phyloP scores from a whole-genome alignment of 176 grass and related monocot genomes.

The Ampelocalamus luodianensis region DNA sequence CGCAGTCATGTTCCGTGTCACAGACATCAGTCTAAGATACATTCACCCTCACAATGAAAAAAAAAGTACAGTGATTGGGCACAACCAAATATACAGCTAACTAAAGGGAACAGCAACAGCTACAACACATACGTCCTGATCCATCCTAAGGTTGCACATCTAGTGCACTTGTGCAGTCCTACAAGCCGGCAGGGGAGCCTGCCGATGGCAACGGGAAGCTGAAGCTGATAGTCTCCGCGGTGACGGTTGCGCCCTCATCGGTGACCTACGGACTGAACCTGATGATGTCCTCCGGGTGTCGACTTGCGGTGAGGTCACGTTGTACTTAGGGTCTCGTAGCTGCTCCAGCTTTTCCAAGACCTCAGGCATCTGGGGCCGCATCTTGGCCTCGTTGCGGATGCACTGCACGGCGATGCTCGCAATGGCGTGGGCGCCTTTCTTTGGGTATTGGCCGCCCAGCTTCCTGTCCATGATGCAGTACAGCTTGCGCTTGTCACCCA shows the following conservation, averaged over 20 bases:
- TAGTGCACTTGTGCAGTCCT: slow-evolving; percentile 49
- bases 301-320: neutral
- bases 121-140: slow-evolving; percentile 16
- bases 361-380: slow-evolving; percentile 56
- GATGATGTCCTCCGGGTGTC: slow-evolving; percentile 11
- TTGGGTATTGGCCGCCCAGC: slow-evolving; percentile 68
- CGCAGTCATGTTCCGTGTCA: neutral
- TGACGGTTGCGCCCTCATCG: slow-evolving; percentile 43
- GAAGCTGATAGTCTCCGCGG: slow-evolving; percentile 33
- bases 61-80: neutral
- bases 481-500: slow-evolving; percentile 61
- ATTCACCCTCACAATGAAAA: slow-evolving; percentile 18
- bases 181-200: slow-evolving; percentile 28
- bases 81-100: neutral
- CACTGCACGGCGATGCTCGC: slow-evolving; percentile 56
- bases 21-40: neutral
- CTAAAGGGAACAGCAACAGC: slow-evolving; percentile 18
- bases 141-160: slow-evolving; percentile 1
- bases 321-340: slow-evolving; percentile 57
- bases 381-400: slow-evolving; percentile 60
- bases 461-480: slow-evolving; percentile 72
- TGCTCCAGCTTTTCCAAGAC: slow-evolving; percentile 66
- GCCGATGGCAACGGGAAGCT: slow-evolving; percentile 28
- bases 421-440: slow-evolving; percentile 57
- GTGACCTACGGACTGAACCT: slow-evolving; percentile 48